These are phyloP conservation scores for Xylariaceae sp. DNA, from an alignment of 2,329 filamentous ascomycete genomes.

Conservation along the genomic window DNA sequence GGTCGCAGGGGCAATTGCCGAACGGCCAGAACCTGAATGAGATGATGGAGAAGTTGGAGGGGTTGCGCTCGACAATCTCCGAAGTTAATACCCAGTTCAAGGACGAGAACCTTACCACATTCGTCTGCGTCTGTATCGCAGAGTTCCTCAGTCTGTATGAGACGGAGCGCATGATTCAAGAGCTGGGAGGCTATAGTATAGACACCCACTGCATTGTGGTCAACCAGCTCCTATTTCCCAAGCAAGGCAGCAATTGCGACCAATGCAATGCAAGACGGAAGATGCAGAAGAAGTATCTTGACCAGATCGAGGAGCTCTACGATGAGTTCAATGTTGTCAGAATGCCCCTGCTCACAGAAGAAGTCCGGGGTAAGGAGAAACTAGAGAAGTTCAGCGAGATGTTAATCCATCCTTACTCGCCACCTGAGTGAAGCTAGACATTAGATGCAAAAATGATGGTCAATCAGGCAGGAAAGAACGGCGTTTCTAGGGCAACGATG, in stretches of 20 bases:
- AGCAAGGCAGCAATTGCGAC: conserved; percentile 78
- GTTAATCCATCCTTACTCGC: conserved; percentile 71
- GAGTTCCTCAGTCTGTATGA: conserved; percentile 97
- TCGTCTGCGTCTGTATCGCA: conserved; percentile 96
- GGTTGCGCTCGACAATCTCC: conserved; percentile 83
- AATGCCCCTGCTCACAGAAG: conserved; percentile 94
- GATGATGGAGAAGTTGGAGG: conserved; percentile 91
- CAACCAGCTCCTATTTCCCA: conserved; percentile 94
- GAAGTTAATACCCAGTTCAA: conserved; percentile 99
- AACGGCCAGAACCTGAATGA: conserved; percentile 92
- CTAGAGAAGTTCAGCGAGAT: conserved; percentile 87
- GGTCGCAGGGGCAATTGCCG: conserved; percentile 68
- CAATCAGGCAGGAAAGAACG: conserved; percentile 1
- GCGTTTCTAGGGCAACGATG: too few relatives aligned
- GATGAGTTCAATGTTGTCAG: conserved; percentile 99
- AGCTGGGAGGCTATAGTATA: conserved; percentile 87
- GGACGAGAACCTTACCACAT: conserved; percentile 90
- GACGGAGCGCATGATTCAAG: conserved; percentile 99
- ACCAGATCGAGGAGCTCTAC: conserved; percentile 97
- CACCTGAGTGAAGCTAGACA: conserved; percentile 43
- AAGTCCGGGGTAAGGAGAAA: conserved; percentile 92
- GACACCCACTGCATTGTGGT: conserved; percentile 97
- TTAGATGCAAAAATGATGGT: not conserved
- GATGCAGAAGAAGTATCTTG: conserved; percentile 99
- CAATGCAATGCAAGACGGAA: conserved; percentile 92